Percentiles rank a stretch among this genome's conserved stretches.
Conservation (phyloP, 306 rosid species). For the Cercis canadensis region DNA sequence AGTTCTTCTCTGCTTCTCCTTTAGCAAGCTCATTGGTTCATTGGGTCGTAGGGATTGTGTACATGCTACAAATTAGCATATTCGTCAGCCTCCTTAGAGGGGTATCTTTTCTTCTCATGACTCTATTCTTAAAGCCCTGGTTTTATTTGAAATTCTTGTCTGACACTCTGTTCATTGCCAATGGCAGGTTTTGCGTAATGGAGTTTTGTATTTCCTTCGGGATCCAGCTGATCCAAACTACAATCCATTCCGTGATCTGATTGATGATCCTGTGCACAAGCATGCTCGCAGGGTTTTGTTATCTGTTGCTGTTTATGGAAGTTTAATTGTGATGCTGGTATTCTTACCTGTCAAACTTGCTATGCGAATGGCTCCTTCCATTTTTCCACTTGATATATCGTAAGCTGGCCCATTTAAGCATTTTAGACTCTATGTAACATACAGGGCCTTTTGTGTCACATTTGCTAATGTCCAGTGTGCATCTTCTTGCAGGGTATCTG, state of each 20-base stretch:
- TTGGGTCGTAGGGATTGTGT: constrained; percentile 98
- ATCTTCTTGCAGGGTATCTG: constrained; percentile 80
- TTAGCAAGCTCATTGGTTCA: constrained; percentile 95
- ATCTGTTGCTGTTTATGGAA: constrained; percentile 97
- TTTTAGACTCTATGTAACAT: constrained; percentile 26
- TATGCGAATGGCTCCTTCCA: constrained; percentile 89
- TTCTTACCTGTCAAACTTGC: constrained; percentile 96
- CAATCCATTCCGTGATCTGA: constrained; percentile 97
- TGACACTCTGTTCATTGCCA: constrained; percentile 20
- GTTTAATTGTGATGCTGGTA: constrained; percentile 98
- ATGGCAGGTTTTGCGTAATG: constrained; percentile 91
- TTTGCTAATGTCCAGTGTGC: constrained; percentile 33
- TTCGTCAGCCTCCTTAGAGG: constrained; percentile 99
- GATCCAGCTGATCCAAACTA: constrained; percentile 99
- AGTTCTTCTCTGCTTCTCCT: constrained; percentile 93
- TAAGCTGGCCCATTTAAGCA: constrained; percentile 49
- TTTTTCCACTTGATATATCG: constrained; percentile 97
- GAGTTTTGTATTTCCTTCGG: constrained; percentile 93
- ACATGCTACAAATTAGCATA: constrained; percentile 98
- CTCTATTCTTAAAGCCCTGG: constrained; percentile 15
- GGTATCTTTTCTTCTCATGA: constrained; percentile 58
- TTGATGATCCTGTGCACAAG: constrained; percentile 98
- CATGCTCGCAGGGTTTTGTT: constrained; percentile 97
- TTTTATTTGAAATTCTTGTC: constrained; percentile 16
- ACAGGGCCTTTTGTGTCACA: constrained; percentile 1